These are phyloP conservation scores for Boletus sensibilis DNA, from an alignment of 768 basidiomycete species.

Conservation along the genomic window DNA sequence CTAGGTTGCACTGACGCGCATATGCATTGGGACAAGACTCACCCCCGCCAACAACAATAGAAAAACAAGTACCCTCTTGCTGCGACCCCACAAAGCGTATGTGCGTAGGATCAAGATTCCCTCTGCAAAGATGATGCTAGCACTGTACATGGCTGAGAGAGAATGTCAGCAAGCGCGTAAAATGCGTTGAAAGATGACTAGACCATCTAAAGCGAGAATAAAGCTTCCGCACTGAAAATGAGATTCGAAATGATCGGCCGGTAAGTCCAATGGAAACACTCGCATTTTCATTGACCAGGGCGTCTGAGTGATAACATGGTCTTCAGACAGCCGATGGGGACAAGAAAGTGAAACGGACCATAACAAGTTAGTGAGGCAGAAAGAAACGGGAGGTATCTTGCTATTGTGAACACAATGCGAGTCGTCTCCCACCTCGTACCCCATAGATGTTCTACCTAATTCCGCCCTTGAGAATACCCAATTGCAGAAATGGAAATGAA, in stretches of 20 bases:
- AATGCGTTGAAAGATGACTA: neutral
- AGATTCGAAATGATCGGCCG: neutral
- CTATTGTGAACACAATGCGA: constrained; percentile 25
- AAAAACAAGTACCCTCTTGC: constrained; percentile 11
- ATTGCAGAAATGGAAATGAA: neutral
- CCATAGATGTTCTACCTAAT: constrained; percentile 26
- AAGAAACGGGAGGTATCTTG: constrained; percentile 30
- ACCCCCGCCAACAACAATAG: constrained; percentile 21
- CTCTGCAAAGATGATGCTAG: constrained; percentile 16
- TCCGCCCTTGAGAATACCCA: neutral
- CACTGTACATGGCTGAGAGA: constrained; percentile 12
- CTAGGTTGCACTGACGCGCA: neutral
- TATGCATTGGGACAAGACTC: neutral
- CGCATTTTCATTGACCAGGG: constrained; percentile 2
- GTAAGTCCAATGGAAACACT: neutral
- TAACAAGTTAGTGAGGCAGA: constrained; percentile 17
- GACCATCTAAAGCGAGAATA: constrained; percentile 20
- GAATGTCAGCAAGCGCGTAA: neutral
- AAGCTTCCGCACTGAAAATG: constrained; percentile 21
- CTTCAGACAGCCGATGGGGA: neutral
- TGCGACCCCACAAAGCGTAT: constrained; percentile 27
- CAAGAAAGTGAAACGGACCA: constrained; percentile 5
- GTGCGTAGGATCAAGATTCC: constrained; percentile 28
- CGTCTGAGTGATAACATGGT: constrained; percentile 1
- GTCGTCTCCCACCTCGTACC: constrained; percentile 23